Percentiles rank a stretch among this genome's conserved stretches.
phyloP scores from a whole-genome alignment of 1,284 basidiomycete species.

The Ustilago crameri region DNA sequence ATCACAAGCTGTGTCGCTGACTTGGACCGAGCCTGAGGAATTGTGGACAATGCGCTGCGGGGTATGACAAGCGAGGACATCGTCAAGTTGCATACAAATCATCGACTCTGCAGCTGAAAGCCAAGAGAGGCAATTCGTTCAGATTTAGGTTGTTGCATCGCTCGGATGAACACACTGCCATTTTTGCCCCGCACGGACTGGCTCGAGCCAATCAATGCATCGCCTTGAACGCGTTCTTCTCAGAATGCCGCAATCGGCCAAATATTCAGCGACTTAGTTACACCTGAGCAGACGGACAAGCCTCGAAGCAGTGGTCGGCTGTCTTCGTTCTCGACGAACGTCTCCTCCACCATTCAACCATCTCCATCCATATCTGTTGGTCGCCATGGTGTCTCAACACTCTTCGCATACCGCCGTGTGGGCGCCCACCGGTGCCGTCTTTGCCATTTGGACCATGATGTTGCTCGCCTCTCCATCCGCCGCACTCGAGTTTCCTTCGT shows the following conservation, averaged over 20 bases:
- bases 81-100: too few relatives aligned
- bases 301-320: too few relatives aligned
- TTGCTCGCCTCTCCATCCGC: constrained; percentile 36
- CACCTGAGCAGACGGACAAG: too few relatives aligned
- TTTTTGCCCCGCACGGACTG: too few relatives aligned
- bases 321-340: too few relatives aligned
- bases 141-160: too few relatives aligned
- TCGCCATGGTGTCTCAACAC: constrained; percentile 18
- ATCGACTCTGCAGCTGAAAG: too few relatives aligned
- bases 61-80: neutral
- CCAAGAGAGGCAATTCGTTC: too few relatives aligned
- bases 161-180: too few relatives aligned
- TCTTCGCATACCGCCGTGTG: constrained; percentile 4
- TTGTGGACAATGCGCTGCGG: neutral
- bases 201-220: constrained; percentile 8
- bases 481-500: constrained; percentile 40
- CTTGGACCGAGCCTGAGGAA: too few relatives aligned
- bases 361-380: neutral
- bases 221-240: constrained; percentile 18
- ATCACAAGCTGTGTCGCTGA: neutral
- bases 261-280: neutral
- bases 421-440: constrained; percentile 30
- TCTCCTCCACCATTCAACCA: neutral
- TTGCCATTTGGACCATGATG: constrained; percentile 42
- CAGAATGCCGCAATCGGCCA: constrained; percentile 21